Evolutionary conservation across 352 stramenopile species (phyloP).

Genomic region (Phytophthora ramorum): DNA sequence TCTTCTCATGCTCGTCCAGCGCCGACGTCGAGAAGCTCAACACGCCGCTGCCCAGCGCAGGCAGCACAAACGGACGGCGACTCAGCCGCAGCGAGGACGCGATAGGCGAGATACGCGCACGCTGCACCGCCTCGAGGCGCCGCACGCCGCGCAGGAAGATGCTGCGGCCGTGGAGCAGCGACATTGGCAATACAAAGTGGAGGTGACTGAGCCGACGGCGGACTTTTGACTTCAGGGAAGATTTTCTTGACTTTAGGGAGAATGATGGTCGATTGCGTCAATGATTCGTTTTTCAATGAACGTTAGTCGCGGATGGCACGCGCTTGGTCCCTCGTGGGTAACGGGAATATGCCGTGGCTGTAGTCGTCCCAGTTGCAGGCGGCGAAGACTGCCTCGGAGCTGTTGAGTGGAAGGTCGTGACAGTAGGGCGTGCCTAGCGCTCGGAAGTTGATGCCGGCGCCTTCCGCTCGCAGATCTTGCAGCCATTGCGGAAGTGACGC

Average conservation of each 20-base stretch:
- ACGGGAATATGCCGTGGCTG: conserved; percentile 31
- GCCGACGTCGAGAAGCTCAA: conserved; percentile 45
- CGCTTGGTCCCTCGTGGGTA: conserved; percentile 19
- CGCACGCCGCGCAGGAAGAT: conserved; percentile 49
- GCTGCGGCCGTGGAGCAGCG: conserved; percentile 50
- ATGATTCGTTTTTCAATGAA: conserved; percentile 3
- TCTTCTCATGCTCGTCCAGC: conserved; percentile 28
- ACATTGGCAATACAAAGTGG: conserved; percentile 30
- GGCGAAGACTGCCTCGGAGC: not conserved
- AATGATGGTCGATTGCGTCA: conserved; percentile 18
- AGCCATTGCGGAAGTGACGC: conserved; percentile 4
- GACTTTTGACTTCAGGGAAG: not conserved
- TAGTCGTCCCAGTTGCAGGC: conserved; percentile 10
- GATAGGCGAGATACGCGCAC: not conserved
- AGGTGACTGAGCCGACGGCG: too few relatives aligned
- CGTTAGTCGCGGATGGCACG: conserved; percentile 11
- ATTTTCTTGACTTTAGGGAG: not conserved
- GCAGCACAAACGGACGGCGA: conserved; percentile 10
- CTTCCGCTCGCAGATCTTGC: not conserved
- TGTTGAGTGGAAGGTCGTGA: not conserved
- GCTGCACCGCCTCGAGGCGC: conserved; percentile 31
- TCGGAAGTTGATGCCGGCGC: conserved; percentile 1
- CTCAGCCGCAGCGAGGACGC: not conserved
- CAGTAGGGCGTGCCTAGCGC: conserved; percentile 29
- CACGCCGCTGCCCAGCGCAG: conserved; percentile 25